These are phyloP conservation scores for Geranium brycei DNA, from an alignment of 345 rosid species.

Conservation along the genomic window DNA sequence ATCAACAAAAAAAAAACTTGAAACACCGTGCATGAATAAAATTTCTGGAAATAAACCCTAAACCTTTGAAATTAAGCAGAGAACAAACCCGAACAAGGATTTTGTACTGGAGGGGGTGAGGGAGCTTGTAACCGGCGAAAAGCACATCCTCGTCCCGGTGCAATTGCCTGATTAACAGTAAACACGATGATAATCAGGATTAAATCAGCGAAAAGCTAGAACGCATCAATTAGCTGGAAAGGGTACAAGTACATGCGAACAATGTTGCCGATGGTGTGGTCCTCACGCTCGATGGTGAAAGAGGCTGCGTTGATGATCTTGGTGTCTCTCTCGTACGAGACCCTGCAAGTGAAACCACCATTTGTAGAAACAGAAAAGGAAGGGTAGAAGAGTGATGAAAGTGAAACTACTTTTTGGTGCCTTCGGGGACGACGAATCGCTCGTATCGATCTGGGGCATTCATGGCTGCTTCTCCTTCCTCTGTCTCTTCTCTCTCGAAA, in stretches of 20 bases:
- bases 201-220: neutral
- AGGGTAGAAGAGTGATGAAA: too few species aligned
- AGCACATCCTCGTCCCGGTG: conserved; percentile 87
- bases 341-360: conserved; percentile 29
- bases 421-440: too few species aligned
- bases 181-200: neutral
- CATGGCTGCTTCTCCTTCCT: too few species aligned
- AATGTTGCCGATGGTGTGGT: conserved; percentile 77
- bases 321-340: conserved; percentile 80
- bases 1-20: too few species aligned
- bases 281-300: conserved; percentile 73
- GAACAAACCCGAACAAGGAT: conserved; percentile 66
- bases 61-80: too few species aligned
- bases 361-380: neutral
- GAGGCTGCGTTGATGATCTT: conserved; percentile 86
- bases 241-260: conserved; percentile 45
- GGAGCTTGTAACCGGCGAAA: conserved; percentile 92
- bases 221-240: neutral
- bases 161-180: conserved; percentile 44
- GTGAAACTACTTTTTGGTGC: conserved; percentile 47
- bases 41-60: too few species aligned
- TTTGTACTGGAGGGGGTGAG: conserved; percentile 90
- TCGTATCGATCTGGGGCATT: too few species aligned
- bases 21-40: too few species aligned
- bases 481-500: too few species aligned